Percentiles rank a stretch among this genome's conserved stretches.
phyloP scores from a whole-genome alignment of 495 filamentous ascomycete species.

The Trichocladium uniseriatum region DNA sequence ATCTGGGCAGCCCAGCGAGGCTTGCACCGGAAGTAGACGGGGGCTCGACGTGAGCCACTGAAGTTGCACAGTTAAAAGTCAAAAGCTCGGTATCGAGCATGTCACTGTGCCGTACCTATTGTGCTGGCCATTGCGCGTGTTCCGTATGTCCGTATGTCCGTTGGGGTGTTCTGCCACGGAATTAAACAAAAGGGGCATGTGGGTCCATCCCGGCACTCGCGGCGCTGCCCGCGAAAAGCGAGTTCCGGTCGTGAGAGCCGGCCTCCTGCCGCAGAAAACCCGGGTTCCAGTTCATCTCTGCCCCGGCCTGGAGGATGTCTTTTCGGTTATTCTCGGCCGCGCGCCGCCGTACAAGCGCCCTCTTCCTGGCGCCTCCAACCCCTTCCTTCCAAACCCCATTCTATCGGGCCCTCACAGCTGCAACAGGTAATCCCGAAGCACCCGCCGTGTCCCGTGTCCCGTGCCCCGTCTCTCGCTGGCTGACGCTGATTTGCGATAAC shows the following conservation, averaged over 20 bases:
- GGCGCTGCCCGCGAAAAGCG: background rate
- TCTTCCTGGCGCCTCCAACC: background rate
- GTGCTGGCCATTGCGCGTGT: no score
- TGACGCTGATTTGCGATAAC: background rate
- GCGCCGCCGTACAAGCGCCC: conserved; percentile 1
- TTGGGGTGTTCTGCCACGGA: background rate
- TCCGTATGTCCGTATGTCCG: no score
- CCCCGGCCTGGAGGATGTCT: conserved; percentile 10
- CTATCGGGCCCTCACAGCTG: conserved; percentile 8
- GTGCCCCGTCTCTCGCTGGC: background rate
- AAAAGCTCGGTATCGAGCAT: no score
- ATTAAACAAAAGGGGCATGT: background rate
- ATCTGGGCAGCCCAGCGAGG: no score
- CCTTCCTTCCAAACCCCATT: background rate
- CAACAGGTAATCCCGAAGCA: conserved; percentile 5
- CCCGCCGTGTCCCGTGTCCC: background rate
- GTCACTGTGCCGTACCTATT: no score
- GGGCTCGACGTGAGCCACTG: no score
- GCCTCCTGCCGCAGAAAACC: conserved; percentile 3
- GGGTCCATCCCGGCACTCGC: background rate
- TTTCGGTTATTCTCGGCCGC: conserved; percentile 10
- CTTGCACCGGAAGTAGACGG: no score
- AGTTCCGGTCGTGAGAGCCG: background rate
- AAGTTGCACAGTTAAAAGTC: no score
- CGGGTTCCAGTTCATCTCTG: background rate